A percentile compares a stretch with the other conserved stretches of the same genome.
Evolutionary conservation across 441 rosid species (phyloP).

Genomic region (Gossypium lobatum): DNA sequence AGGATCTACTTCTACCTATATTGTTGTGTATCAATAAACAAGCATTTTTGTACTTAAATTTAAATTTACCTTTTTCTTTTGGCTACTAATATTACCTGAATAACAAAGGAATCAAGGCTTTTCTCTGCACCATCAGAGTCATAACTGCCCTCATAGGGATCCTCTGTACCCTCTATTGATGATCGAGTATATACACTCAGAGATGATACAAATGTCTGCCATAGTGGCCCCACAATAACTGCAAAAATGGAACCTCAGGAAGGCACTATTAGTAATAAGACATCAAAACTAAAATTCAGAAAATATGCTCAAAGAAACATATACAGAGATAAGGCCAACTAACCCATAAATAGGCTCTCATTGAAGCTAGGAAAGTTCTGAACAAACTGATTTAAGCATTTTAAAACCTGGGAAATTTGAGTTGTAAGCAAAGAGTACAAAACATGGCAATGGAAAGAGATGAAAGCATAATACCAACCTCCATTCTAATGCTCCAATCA

Average conservation of each 20-base stretch:
- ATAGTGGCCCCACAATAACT: slow-evolving; percentile 77
- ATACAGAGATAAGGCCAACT: slow-evolving; percentile 20
- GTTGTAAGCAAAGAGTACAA: slow-evolving; percentile 8
- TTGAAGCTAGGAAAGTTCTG: slow-evolving; percentile 69
- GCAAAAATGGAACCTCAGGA: slow-evolving; percentile 25
- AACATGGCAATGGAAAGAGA: slow-evolving; percentile 12
- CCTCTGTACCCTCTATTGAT: slow-evolving; percentile 74
- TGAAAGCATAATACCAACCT: slow-evolving; percentile 46
- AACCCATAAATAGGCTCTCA: slow-evolving; percentile 71
- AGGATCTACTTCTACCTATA: not conserved
- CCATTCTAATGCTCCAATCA: slow-evolving; percentile 92
- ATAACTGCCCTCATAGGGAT: slow-evolving; percentile 73
- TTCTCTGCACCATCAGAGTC: slow-evolving; percentile 96
- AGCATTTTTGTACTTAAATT: not conserved
- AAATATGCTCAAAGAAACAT: slow-evolving; percentile 7
- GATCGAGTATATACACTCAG: slow-evolving; percentile 63
- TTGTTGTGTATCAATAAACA: not conserved
- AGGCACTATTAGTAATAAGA: slow-evolving; percentile 10
- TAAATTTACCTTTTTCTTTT: not conserved
- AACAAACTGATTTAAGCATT: slow-evolving; percentile 87
- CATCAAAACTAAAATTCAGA: slow-evolving; percentile 5
- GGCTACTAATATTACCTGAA: slow-evolving; percentile 53
- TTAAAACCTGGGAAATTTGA: slow-evolving; percentile 50
- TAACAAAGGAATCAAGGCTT: slow-evolving; percentile 85
- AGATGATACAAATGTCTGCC: slow-evolving; percentile 87